These are phyloP conservation scores for Malus asiatica DNA, from an alignment of 306 rosid species.

Conservation along the genomic window DNA sequence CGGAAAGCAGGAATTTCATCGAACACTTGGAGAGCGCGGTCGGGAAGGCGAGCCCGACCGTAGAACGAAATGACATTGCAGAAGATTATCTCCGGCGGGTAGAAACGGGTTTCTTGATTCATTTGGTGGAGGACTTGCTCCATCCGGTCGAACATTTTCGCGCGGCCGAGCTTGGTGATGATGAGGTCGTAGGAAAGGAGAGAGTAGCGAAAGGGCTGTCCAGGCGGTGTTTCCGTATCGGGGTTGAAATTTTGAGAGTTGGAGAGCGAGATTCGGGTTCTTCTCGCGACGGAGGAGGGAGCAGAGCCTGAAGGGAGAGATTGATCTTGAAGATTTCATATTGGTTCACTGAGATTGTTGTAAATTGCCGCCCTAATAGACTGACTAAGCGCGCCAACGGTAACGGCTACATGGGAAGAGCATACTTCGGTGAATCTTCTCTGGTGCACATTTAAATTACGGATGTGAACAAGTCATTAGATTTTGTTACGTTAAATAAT, in stretches of 20 bases:
- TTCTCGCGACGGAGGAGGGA: constrained; percentile 60
- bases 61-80: constrained; percentile 67
- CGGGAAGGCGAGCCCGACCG: constrained; percentile 52
- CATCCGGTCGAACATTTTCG: constrained; percentile 68
- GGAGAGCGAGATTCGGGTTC: constrained; percentile 52
- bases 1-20: constrained; percentile 44
- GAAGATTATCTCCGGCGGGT: constrained; percentile 49
- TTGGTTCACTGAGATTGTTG: too few relatives aligned
- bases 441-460: too few relatives aligned
- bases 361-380: too few relatives aligned
- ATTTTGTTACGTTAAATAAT: too few relatives aligned
- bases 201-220: constrained; percentile 40
- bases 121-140: constrained; percentile 53
- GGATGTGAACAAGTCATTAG: too few relatives aligned
- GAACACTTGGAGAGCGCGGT: constrained; percentile 46
- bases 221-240: not conserved
- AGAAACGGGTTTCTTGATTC: constrained; percentile 40
- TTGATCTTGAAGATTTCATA: not conserved
- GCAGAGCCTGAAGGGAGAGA: constrained; percentile 67
- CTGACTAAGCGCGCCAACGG: too few relatives aligned
- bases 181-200: constrained; percentile 66
- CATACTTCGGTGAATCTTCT: too few relatives aligned
- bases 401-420: too few relatives aligned
- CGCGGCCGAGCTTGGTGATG: constrained; percentile 71
- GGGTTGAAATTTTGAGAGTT: constrained; percentile 51